phyloP scores from a whole-genome alignment of 2,329 filamentous ascomycete genomes.

The Penicillium griseofulvum region DNA sequence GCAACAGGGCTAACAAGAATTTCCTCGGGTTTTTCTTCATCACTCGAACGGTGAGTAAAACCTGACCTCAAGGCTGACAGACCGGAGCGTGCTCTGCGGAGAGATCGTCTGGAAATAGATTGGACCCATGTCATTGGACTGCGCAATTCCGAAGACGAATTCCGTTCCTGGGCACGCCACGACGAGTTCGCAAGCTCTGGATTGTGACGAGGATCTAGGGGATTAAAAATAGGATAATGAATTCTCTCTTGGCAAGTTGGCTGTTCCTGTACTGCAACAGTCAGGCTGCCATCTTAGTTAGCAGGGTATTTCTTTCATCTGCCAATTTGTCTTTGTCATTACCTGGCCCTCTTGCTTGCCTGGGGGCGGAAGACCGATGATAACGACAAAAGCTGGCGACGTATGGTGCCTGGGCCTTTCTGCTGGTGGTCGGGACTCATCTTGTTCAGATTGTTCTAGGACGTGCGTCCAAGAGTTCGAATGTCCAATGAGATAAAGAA shows the following conservation, averaged over 20 bases:
- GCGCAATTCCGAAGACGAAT: constrained; percentile 14
- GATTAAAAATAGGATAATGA: constrained; percentile 39
- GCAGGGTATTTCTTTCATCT: neutral
- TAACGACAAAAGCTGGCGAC: constrained; percentile 19
- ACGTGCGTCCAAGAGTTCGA: neutral
- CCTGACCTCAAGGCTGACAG: constrained; percentile 30
- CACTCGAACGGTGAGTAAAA: constrained; percentile 21
- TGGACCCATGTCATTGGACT: constrained; percentile 27
- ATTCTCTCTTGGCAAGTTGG: constrained; percentile 32
- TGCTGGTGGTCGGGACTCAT: neutral
- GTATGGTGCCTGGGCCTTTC: constrained; percentile 5
- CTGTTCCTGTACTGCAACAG: neutral
- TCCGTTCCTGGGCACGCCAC: constrained; percentile 12
- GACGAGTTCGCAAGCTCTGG: constrained; percentile 16
- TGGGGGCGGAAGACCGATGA: constrained; percentile 20
- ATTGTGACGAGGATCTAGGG: constrained; percentile 37
- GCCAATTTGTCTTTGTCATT: neutral
- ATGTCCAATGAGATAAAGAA: neutral
- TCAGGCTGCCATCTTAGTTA: neutral
- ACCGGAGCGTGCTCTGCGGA: constrained; percentile 34
- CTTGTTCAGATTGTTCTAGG: neutral
- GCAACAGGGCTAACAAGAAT: neutral
- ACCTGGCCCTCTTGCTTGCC: constrained; percentile 25
- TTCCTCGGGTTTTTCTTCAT: neutral
- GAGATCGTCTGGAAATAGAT: constrained; percentile 27